Evolutionary conservation across 768 basidiomycete species (phyloP).

Genomic region (Antrodiella citrinella): DNA sequence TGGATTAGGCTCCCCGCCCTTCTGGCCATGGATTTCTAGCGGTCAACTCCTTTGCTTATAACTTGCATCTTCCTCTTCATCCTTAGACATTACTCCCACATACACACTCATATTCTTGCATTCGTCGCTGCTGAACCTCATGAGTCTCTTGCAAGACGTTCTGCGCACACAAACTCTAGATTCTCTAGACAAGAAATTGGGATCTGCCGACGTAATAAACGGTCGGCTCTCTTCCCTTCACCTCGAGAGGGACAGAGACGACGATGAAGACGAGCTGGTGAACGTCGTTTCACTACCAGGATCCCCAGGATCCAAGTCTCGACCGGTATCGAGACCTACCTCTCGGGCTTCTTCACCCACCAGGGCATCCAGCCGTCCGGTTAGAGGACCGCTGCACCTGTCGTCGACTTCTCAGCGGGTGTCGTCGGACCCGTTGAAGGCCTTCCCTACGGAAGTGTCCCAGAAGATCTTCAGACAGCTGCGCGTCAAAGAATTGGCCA

Average conservation of each 20-base stretch:
- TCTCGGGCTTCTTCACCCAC: conserved; percentile 42
- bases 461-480: conserved; percentile 69
- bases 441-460: conserved; percentile 73
- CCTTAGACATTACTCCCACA: neutral
- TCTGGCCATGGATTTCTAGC: no score
- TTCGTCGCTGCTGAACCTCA: conserved; percentile 31
- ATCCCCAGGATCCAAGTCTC: conserved; percentile 54
- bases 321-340: conserved; percentile 35
- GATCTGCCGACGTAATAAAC: conserved; percentile 32
- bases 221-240: conserved; percentile 18
- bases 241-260: neutral
- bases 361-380: conserved; percentile 38
- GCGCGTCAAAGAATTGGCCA: conserved; percentile 56
- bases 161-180: conserved; percentile 46
- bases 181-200: conserved; percentile 22
- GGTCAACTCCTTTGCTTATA: neutral
- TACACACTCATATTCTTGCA: no score
- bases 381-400: conserved; percentile 16
- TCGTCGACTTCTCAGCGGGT: conserved; percentile 22
- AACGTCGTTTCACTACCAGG: conserved; percentile 48
- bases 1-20: no score
- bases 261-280: neutral
- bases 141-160: conserved; percentile 62
- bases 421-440: conserved; percentile 52
- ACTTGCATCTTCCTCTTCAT: neutral